A percentile compares a stretch with the other conserved stretches of the same genome.
These are phyloP conservation scores for Scenedesmus sp. DNA, from an alignment of 163 green algal species.

Conservation along the genomic window DNA sequence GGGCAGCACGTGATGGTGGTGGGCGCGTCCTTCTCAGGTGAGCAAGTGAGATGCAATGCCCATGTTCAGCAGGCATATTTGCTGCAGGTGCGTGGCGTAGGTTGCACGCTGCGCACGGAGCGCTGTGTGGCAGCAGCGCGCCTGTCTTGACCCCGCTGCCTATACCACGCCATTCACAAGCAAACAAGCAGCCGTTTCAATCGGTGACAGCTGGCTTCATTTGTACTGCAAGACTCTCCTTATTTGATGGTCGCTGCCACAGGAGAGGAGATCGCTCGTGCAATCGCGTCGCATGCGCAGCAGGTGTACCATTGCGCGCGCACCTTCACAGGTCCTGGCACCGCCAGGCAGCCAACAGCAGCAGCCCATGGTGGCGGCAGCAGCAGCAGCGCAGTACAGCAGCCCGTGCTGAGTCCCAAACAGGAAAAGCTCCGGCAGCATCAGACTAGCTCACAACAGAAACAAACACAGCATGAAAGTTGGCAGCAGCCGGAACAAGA, in stretches of 20 bases:
- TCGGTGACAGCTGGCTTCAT: too few species aligned
- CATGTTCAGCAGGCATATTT: too few species aligned
- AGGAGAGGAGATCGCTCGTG: slow-evolving; percentile 60
- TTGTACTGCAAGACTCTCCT: too few species aligned
- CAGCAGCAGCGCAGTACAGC: slow-evolving; percentile 19
- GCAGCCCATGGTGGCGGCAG: not conserved
- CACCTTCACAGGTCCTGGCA: slow-evolving; percentile 40
- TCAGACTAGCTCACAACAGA: not conserved
- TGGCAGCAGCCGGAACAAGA: not conserved
- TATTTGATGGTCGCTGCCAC: not conserved
- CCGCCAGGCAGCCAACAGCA: slow-evolving; percentile 4
- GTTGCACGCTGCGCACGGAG: not conserved
- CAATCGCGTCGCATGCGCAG: slow-evolving; percentile 42
- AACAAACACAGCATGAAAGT: not conserved
- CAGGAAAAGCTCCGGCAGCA: not conserved
- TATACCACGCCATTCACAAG: too few species aligned
- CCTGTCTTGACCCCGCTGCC: too few species aligned
- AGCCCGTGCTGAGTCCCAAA: not conserved
- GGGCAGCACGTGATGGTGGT: slow-evolving; percentile 63
- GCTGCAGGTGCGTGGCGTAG: too few species aligned
- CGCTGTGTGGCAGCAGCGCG: too few species aligned
- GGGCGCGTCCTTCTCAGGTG: slow-evolving; percentile 32
- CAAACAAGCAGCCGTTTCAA: too few species aligned
- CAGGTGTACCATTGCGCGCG: slow-evolving; percentile 55
- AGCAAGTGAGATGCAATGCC: too few species aligned